Conservation (phyloP, 352 stramenopile species). For the Hyaloperonospora brassicae region DNA sequence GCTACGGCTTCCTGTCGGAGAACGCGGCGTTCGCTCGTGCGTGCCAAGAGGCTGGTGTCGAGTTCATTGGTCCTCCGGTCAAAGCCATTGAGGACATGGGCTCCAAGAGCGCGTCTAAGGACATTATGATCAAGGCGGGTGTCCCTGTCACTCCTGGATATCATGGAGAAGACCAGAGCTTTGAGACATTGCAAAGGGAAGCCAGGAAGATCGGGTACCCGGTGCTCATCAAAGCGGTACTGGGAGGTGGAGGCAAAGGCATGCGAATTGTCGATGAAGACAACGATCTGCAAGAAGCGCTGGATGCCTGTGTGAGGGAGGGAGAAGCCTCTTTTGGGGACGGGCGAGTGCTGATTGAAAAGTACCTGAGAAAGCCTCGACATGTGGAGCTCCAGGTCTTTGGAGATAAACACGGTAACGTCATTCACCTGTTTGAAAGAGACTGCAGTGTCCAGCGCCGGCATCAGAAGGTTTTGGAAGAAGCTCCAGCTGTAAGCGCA, state of each 20-base stretch:
- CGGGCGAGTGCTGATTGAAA: conserved; percentile 87
- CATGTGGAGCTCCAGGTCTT: conserved; percentile 93
- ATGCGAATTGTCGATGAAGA: conserved; percentile 87
- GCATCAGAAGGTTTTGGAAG: conserved; percentile 93
- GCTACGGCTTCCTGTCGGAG: conserved; percentile 89
- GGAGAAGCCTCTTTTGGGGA: conserved; percentile 86
- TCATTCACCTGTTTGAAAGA: conserved; percentile 86
- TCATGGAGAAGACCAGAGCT: conserved; percentile 83
- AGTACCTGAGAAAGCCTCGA: conserved; percentile 82
- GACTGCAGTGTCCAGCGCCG: conserved; percentile 88
- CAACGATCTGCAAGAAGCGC: conserved; percentile 66
- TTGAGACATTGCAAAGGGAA: conserved; percentile 65
- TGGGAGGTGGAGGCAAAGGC: conserved; percentile 87
- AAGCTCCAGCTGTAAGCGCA: conserved; percentile 78
- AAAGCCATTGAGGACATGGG: conserved; percentile 88
- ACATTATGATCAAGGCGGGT: conserved; percentile 84
- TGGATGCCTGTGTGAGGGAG: conserved; percentile 85
- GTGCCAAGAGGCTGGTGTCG: conserved; percentile 62
- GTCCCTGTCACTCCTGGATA: conserved; percentile 88
- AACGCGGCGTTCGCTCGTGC: conserved; percentile 71
- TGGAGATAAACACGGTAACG: conserved; percentile 85
- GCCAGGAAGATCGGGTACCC: conserved; percentile 87
- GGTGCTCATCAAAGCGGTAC: conserved; percentile 89
- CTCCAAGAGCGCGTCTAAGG: conserved; percentile 88
- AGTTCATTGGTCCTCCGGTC: conserved; percentile 87